Base-by-base conservation (phyloP, 2,329 filamentous ascomycete genomes). In the Fusarium nurragi region DNA sequence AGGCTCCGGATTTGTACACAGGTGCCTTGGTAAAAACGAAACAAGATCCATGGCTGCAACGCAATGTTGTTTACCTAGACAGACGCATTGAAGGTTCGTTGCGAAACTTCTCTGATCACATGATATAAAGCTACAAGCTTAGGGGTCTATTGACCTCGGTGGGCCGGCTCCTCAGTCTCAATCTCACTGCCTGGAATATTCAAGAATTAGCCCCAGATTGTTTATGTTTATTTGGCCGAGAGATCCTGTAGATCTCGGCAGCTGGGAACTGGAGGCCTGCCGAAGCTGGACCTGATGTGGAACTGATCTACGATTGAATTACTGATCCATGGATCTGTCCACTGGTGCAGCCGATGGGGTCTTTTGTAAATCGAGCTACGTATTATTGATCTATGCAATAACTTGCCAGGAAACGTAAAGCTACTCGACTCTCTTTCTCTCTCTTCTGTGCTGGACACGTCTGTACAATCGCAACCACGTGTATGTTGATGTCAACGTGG, bases 191-290 rank as follows among this genome's bases (percentile, higher is more conserved):
- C 32, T 34, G 10, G 32, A 34, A 18, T n/a, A 34, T 34, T 34
- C 32, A 34, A 34, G 32, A 34, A 34, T n/a, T 18, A n/a, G 43
- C 46, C 59, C 63, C 54, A 44, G 64, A 46, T 64, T 64, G 54
- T 59, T 59, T 39, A 45, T 64, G 45, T 44, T 60, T 37, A 43
- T 52, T 60, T 26, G 45, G 40, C 54, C 41, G 53, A 59, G 43
- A 49, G 39, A 60, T 40, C 39, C 26, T 47, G 51, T 46, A 67
- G 63, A 67, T 66, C 59, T 66, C 64, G 64, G 64, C 49, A 66
- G 44, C 51, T 67, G 48, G 44, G 43, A 48, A 30, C 46, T 45
- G 49, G 40, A 51, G 38, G 54, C 50, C 45, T 65, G 53, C 54
- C 58, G 39, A 60, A 30, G 32, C 38, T 47, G 46, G 34, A 36